Conservation (phyloP, 768 basidiomycete species). For the Naganishia antarctica region DNA sequence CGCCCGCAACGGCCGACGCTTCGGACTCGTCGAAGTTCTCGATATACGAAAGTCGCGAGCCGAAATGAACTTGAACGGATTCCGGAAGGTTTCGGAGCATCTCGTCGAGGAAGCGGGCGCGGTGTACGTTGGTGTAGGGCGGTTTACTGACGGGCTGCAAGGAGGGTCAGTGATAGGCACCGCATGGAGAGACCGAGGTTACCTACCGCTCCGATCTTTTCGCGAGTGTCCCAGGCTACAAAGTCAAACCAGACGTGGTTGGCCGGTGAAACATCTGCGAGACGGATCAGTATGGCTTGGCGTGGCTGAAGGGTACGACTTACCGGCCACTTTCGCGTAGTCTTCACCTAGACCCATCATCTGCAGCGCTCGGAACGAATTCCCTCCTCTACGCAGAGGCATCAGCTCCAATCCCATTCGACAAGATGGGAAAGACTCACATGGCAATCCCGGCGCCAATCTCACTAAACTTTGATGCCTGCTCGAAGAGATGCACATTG, state of each 20-base stretch:
- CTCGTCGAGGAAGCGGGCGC: conserved; percentile 15
- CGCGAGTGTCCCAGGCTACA: conserved; percentile 5
- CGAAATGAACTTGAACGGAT: conserved; percentile 3
- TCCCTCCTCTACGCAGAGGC: neutral
- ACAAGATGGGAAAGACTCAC: too few relatives aligned
- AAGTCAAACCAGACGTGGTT: conserved; percentile 14
- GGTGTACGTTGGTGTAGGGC: conserved; percentile 15
- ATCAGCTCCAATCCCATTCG: too few relatives aligned
- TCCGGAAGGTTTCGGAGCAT: conserved; percentile 12
- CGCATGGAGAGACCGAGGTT: too few relatives aligned
- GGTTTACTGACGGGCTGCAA: conserved; percentile 17
- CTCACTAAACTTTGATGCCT: conserved; percentile 20
- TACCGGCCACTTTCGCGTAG: conserved; percentile 16
- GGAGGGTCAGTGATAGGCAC: neutral
- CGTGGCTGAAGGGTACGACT: neutral
- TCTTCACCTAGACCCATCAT: conserved; percentile 18
- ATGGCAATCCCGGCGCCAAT: conserved; percentile 20
- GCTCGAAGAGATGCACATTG: conserved; percentile 24
- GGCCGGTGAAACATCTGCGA: neutral
- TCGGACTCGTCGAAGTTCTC: conserved; percentile 2
- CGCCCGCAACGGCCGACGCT: neutral
- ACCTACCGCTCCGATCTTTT: conserved; percentile 11
- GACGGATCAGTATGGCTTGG: too few relatives aligned
- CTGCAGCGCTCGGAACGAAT: conserved; percentile 18
- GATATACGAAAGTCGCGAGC: neutral